Base-by-base conservation (phyloP, 345 rosid species). In the Garcia nutans region DNA sequence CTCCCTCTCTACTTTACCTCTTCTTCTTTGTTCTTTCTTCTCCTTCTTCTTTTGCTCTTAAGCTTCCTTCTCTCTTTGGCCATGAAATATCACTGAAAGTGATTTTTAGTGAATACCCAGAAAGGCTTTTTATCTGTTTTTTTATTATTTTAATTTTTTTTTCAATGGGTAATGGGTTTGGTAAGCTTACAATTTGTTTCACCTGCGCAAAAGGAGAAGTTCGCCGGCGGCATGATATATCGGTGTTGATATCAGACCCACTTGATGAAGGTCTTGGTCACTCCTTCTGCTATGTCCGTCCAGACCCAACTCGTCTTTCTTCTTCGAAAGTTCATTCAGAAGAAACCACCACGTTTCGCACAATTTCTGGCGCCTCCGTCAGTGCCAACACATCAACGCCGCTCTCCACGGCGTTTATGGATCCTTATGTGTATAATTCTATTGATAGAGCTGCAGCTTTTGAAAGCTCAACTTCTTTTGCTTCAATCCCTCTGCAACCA, bases 361-460 rank as follows among this genome's bases (percentile, higher is more conserved):
- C 99, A 28, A 96, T 96, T 74, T 92, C 99, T 65, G 99, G 98
- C 11, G 97, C 99, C 20, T 96, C 99, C 28, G 90, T 96, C 5
- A 96, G 99, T 72, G 99, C 99, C 65, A 96, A 96, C 87, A 85
- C 97, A 0, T 93, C 97, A 2, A 96, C 99, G 6, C 97, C 91
- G 2, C 97, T 88, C 31, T 96, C 99, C 17, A 96, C 99, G 0
- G 87, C 99, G 45, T 76, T 91, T 3, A 56, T 87, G 62, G 98
- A 96, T 62, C 82, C 92, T 11, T 93, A 91, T 77, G 85, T 83
- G 59, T 86, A 75, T 77, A 81, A 79, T 64, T 80, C 87, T 66
- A 77, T 86, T 72, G 97, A 93, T 24, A 77, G 93, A 65, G 91
- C 98, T 4, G 97, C 99, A 12, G 93, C 96, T 70, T 96, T 96